Conservation (phyloP, 768 basidiomycete genomes). For the Xerocomellus chrysenteron region DNA sequence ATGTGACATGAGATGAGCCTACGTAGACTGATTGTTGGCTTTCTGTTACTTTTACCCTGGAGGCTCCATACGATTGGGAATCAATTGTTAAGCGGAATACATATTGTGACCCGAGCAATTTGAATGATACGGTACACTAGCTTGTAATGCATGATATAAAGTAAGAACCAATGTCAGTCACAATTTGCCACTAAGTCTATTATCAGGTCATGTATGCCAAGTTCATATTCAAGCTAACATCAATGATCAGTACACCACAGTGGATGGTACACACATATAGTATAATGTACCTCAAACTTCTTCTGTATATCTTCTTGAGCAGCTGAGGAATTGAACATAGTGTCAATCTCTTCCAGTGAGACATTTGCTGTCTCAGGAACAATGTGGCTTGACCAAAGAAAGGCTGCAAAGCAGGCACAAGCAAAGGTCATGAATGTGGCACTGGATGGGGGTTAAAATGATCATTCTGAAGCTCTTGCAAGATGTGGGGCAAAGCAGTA, state of each 20-base stretch:
- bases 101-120: not conserved
- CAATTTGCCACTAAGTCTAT: constrained; percentile 31
- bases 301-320: constrained; percentile 52
- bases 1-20: constrained; percentile 12
- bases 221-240: constrained; percentile 55
- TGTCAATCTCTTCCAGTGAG: constrained; percentile 75
- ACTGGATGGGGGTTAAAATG: constrained; percentile 32
- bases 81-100: too few relatives aligned
- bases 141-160: too few relatives aligned
- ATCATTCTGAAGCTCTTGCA: not conserved
- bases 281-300: constrained; percentile 48
- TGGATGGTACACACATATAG: not conserved
- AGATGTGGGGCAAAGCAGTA: not conserved
- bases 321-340: constrained; percentile 58
- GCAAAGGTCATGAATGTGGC: constrained; percentile 70
- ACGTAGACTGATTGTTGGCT: not conserved
- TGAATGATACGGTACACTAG: too few relatives aligned
- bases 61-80: not conserved
- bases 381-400: constrained; percentile 65
- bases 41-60: too few relatives aligned
- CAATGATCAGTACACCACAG: not conserved
- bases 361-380: constrained; percentile 80
- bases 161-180: constrained; percentile 2
- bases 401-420: constrained; percentile 60
- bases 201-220: constrained; percentile 51